Evolutionary conservation across 257 asterid species (phyloP).

Genomic region (Petrea volubilis): DNA sequence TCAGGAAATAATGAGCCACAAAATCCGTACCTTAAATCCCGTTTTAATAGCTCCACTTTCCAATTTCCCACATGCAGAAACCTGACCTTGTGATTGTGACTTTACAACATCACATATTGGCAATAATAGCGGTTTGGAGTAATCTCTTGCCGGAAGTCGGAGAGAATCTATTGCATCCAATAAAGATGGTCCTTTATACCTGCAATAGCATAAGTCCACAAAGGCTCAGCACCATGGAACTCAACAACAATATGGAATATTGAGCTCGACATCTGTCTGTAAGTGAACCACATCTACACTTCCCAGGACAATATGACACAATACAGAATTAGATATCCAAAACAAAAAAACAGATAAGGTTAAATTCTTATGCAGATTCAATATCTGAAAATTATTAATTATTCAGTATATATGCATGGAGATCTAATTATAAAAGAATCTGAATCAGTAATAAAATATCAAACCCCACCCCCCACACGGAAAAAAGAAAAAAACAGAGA

Average conservation of each 20-base stretch:
- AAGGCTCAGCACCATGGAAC: conserved; percentile 14
- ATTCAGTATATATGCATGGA: conserved; percentile 9
- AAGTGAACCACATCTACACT: background rate
- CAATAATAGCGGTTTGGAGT: conserved; percentile 70
- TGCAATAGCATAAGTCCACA: conserved; percentile 30
- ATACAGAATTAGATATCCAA: conserved; percentile 1
- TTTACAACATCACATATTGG: conserved; percentile 86
- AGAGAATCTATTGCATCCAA: conserved; percentile 92
- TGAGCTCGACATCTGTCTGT: background rate
- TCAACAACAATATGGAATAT: conserved; percentile 13
- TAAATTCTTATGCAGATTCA: background rate
- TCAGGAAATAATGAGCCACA: background rate
- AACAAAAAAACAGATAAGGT: background rate
- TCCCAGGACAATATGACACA: background rate
- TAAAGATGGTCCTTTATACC: conserved; percentile 81
- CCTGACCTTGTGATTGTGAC: conserved; percentile 81
- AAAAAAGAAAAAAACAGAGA: too few species aligned
- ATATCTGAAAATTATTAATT: conserved; percentile 3
- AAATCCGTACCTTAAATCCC: conserved; percentile 71
- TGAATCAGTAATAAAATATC: background rate
- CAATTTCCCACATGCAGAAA: conserved; percentile 78
- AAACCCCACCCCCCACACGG: too few species aligned
- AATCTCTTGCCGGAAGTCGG: conserved; percentile 81
- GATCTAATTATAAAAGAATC: conserved; percentile 11
- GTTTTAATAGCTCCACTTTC: conserved; percentile 82